phyloP scores from a whole-genome alignment of 2,329 filamentous ascomycete species.

The Fusarium zealandicum region DNA sequence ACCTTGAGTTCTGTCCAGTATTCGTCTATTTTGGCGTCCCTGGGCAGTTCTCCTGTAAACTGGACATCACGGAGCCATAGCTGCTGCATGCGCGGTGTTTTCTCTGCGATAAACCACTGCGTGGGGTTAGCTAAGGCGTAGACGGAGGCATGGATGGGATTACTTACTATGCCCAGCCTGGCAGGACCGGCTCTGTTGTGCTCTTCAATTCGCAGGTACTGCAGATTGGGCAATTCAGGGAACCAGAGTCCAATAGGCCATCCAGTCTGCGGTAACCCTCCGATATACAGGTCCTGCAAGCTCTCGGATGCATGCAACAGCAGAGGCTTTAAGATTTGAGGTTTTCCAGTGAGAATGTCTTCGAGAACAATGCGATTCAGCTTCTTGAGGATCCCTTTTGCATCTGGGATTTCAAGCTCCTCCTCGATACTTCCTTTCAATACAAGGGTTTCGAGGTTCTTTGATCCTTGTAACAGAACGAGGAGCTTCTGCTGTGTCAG shows the following conservation, averaged over 20 bases:
- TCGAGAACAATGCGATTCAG: constrained; percentile 34
- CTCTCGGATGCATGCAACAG: constrained; percentile 32
- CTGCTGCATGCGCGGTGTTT: constrained; percentile 45
- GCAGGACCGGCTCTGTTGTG: constrained; percentile 23
- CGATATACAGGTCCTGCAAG: constrained; percentile 38
- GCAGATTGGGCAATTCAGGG: constrained; percentile 41
- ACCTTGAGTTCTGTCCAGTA: constrained; percentile 45
- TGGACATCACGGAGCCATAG: constrained; percentile 43
- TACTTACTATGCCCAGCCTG: constrained; percentile 34
- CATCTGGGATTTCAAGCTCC: constrained; percentile 33
- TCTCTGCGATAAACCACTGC: constrained; percentile 39
- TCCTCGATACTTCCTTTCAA: constrained; percentile 30
- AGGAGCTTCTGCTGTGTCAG: constrained; percentile 44
- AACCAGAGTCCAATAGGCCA: constrained; percentile 15
- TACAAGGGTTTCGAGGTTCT: constrained; percentile 38
- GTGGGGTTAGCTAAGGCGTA: constrained; percentile 12
- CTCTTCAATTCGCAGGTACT: constrained; percentile 42
- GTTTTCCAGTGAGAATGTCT: constrained; percentile 28
- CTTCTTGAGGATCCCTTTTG: constrained; percentile 23
- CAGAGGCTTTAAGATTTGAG: constrained; percentile 28
- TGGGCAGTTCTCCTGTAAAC: constrained; percentile 17
- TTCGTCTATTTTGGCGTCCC: constrained; percentile 22
- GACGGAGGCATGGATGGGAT: background rate
- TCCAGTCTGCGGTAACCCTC: constrained; percentile 28
- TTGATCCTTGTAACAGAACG: constrained; percentile 38